phyloP scores from a whole-genome alignment of 2,329 filamentous ascomycete genomes.

The Monilinia vaccinii-corymbosi region DNA sequence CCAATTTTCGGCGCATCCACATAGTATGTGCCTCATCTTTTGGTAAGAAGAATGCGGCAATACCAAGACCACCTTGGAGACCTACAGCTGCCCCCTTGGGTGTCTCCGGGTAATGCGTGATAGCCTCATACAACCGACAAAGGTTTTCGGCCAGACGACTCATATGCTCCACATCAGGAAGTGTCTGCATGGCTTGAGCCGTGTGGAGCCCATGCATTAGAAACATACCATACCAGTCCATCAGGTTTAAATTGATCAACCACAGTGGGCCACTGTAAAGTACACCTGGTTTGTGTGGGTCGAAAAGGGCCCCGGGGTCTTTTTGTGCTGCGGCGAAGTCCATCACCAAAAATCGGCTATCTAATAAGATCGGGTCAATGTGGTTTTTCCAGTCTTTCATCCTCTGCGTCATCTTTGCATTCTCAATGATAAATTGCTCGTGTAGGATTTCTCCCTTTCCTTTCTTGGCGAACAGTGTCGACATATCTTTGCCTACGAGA shows the following conservation, averaged over 20 bases:
- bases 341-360: conserved; percentile 53
- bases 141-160: conserved; percentile 55
- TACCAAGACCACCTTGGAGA: conserved; percentile 66
- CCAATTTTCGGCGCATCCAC: conserved; percentile 76
- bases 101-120: conserved; percentile 61
- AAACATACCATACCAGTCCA: conserved; percentile 71
- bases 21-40: conserved; percentile 61
- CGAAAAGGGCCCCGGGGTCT: conserved; percentile 46
- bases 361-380: conserved; percentile 53
- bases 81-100: conserved; percentile 63
- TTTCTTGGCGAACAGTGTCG: conserved; percentile 63
- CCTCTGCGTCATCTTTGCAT: conserved; percentile 41
- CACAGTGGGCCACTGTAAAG: conserved; percentile 65
- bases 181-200: conserved; percentile 41
- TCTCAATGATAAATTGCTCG: conserved; percentile 56
- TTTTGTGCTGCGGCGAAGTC: conserved; percentile 42
- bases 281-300: conserved; percentile 61
- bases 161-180: conserved; percentile 42
- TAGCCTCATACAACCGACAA: conserved; percentile 70
- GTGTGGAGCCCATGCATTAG: conserved; percentile 76
- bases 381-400: conserved; percentile 43
- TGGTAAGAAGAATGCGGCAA: conserved; percentile 72
- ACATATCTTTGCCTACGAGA: conserved; percentile 71
- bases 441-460: conserved; percentile 53
- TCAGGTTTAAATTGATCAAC: conserved; percentile 61